Base-by-base conservation (phyloP, 1,284 basidiomycete genomes). In the Trametes hirsuta region DNA sequence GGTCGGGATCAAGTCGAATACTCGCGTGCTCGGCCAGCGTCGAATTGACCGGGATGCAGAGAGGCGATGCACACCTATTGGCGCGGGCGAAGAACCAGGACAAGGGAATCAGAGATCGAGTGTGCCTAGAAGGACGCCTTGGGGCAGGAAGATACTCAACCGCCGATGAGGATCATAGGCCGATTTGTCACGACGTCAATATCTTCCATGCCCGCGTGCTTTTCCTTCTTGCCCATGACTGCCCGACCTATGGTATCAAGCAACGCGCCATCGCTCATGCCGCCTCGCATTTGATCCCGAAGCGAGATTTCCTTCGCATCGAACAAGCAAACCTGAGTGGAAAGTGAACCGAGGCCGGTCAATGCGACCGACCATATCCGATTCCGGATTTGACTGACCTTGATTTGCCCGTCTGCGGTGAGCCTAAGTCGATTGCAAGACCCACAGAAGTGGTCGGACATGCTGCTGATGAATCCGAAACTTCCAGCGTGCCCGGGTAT, bases 381-480 rank as follows among this genome's bases (percentile, higher is more conserved):
- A 41, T 24, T 5, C 9, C 14, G 39, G 51, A 22, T 47, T 46
- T 34, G 36, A 37, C 74, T 67, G 68, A 87, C 93, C 82, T 95
- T 96, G 69, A 96, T 90, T 72, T 95, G 86, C 4, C 94, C 94
- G 71, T 96, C 94, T 14, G 93, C 91, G 35, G 91, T 94, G 51
- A 96, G 79, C 44, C 94, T 82, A 55, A 95, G 77, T 63, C 93
- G 82, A 71, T 94, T 94, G 76, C 94, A 96, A 1, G 88, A 87
- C 4, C 85, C 83, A 73, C 94, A 95, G 70, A 96, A 95, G 74
- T 95, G 93, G 73, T 96, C 93, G 34, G 93, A 94, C 93, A 94
- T 94, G 77, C 89, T 91, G 68, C 88, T 92, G 71, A 96, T 96
- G 77, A 95, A 94, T 9, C 93, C 93, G 68, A 95, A 83, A 66